phyloP scores from a whole-genome alignment of 164 flowering plant genomes.

The Vitis amurensis region DNA sequence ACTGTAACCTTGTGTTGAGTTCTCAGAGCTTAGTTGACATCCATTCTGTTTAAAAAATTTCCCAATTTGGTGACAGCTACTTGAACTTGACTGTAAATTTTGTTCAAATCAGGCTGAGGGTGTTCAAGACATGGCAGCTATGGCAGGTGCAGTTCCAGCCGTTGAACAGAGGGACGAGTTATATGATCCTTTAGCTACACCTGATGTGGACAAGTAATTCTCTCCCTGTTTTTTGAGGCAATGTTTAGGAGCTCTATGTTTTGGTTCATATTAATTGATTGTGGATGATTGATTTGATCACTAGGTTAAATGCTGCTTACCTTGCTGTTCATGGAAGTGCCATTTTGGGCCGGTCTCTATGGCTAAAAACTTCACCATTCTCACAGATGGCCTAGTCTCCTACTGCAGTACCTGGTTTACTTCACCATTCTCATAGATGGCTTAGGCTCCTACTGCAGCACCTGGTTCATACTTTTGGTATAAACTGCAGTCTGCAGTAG shows the following conservation, averaged over 20 bases:
- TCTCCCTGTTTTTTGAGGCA: not conserved
- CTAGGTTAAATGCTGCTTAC: constrained; percentile 82
- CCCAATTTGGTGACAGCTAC: no score
- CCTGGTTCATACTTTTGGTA: not conserved
- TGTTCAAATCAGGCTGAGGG: constrained; percentile 67
- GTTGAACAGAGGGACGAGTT: constrained; percentile 69
- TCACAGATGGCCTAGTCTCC: constrained; percentile 36
- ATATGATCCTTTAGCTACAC: constrained; percentile 85
- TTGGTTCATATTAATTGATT: not conserved
- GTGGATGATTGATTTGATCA: constrained; percentile 2
- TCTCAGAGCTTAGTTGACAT: no score
- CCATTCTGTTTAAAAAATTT: not conserved
- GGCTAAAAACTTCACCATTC: constrained; percentile 65
- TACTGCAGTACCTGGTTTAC: no score
- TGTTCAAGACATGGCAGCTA: constrained; percentile 57
- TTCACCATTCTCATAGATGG: no score
- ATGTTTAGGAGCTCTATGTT: constrained; percentile 2
- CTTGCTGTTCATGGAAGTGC: constrained; percentile 72
- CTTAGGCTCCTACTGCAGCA: not conserved
- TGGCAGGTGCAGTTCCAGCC: constrained; percentile 47
- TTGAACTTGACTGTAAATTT: not conserved
- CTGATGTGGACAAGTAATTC: constrained; percentile 86
- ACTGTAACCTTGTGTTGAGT: no score
- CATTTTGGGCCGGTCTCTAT: constrained; percentile 78
- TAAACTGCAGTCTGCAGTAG: not conserved